A percentile compares a stretch with the other conserved stretches of the same genome.
These are phyloP conservation scores for Metarhizium guizhouense DNA, from an alignment of 2,329 filamentous ascomycete genomes.

Conservation along the genomic window DNA sequence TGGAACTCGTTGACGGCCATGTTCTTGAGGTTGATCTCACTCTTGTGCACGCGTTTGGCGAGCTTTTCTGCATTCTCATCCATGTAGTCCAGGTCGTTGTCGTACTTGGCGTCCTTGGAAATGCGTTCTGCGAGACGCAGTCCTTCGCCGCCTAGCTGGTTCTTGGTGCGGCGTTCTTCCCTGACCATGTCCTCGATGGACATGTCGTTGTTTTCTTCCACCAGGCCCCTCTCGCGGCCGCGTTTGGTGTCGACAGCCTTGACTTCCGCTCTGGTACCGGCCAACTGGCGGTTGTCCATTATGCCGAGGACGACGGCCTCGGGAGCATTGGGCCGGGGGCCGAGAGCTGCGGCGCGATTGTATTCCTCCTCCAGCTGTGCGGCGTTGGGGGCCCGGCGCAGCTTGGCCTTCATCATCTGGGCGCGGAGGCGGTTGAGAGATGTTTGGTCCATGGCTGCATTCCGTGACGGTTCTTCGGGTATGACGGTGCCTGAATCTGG, in stretches of 20 bases:
- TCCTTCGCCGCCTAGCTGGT: constrained; percentile 70
- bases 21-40: constrained; percentile 79
- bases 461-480: constrained; percentile 32
- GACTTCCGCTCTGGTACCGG: constrained; percentile 64
- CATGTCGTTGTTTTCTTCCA: constrained; percentile 94
- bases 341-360: constrained; percentile 60
- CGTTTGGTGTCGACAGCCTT: constrained; percentile 70
- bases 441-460: constrained; percentile 58
- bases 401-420: constrained; percentile 90
- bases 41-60: constrained; percentile 78
- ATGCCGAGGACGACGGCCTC: constrained; percentile 64
- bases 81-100: constrained; percentile 91
- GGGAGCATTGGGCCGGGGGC: constrained; percentile 50
- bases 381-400: constrained; percentile 68
- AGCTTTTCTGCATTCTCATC: constrained; percentile 93
- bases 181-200: constrained; percentile 93
- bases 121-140: constrained; percentile 83
- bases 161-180: constrained; percentile 80
- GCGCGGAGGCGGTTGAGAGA: constrained; percentile 83
- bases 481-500: constrained; percentile 49
- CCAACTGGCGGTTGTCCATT: constrained; percentile 84
- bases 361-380: constrained; percentile 76
- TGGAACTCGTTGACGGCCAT: constrained; percentile 82
- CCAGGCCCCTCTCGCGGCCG: constrained; percentile 72
- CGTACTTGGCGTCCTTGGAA: constrained; percentile 84